Percentiles rank a stretch among this genome's conserved stretches.
phyloP scores from a whole-genome alignment of 805 yeast species.

The Wickerhamiella kurtzmanii region DNA sequence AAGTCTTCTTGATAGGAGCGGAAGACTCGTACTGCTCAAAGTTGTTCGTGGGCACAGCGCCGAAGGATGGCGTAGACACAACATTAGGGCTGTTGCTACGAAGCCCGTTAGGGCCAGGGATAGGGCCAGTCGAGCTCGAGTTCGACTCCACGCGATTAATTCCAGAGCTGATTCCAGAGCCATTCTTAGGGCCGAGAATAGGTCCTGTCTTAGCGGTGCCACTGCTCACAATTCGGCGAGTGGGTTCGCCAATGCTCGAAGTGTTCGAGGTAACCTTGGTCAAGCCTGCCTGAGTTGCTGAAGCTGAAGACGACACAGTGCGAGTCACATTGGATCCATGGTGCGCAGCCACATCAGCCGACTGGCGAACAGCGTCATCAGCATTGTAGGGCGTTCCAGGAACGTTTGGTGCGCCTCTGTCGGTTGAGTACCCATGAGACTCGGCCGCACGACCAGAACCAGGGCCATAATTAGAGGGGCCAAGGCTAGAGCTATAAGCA shows the following conservation, averaged over 20 bases:
- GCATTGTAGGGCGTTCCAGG: background rate
- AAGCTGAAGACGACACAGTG: background rate
- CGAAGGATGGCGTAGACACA: too few relatives aligned
- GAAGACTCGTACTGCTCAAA: background rate
- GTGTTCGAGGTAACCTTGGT: background rate
- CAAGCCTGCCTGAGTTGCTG: background rate
- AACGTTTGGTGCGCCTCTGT: background rate
- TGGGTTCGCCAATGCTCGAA: background rate
- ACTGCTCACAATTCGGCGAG: background rate
- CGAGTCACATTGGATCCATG: background rate
- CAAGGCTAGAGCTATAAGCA: too few relatives aligned
- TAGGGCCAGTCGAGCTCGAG: too few relatives aligned
- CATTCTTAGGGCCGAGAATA: too few relatives aligned
- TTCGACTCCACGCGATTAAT: too few relatives aligned
- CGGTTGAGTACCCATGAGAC: too few relatives aligned
- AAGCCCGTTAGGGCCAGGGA: too few relatives aligned
- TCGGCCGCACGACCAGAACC: background rate
- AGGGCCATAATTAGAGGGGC: background rate
- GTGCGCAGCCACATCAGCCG: background rate
- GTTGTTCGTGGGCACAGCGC: too few relatives aligned
- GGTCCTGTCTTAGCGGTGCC: background rate
- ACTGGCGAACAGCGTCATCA: background rate
- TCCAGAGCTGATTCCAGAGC: too few relatives aligned
- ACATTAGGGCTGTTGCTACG: too few relatives aligned
- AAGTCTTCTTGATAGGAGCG: background rate